Percentiles rank a stretch among this genome's conserved stretches.
phyloP scores from a whole-genome alignment of 2,329 filamentous ascomycete genomes.

The Lachnum nothofagi region DNA sequence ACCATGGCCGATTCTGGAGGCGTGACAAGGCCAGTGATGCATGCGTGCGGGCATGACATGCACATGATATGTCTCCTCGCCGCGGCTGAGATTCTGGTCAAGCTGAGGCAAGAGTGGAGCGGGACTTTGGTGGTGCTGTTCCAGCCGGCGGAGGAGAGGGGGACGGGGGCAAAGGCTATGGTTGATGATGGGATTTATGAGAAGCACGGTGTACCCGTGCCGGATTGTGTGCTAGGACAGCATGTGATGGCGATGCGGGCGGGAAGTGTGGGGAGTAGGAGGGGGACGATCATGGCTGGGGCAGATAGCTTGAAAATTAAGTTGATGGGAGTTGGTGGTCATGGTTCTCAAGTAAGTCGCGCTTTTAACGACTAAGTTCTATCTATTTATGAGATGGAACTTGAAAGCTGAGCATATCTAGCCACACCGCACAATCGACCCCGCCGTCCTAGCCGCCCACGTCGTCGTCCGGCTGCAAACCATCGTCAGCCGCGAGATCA shows the following conservation, averaged over 20 bases:
- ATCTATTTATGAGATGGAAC: neutral
- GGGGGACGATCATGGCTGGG: slow-evolving; percentile 34
- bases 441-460: slow-evolving; percentile 40
- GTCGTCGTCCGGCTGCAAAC: slow-evolving; percentile 39
- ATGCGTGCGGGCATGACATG: slow-evolving; percentile 64
- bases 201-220: slow-evolving; percentile 43
- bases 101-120: slow-evolving; percentile 44
- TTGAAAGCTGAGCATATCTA: slow-evolving; percentile 5
- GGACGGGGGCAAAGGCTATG: slow-evolving; percentile 59
- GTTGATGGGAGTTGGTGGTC: slow-evolving; percentile 40
- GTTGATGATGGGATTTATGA: slow-evolving; percentile 53
- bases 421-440: slow-evolving; percentile 43
- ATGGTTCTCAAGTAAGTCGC: slow-evolving; percentile 29
- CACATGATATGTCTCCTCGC: slow-evolving; percentile 55
- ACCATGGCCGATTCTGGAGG: slow-evolving; percentile 36
- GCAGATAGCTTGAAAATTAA: slow-evolving; percentile 37
- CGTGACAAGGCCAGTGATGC: slow-evolving; percentile 53
- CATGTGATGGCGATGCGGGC: slow-evolving; percentile 44
- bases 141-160: slow-evolving; percentile 63
- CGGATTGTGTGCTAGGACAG: slow-evolving; percentile 50
- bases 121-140: slow-evolving; percentile 61
- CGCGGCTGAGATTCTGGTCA: slow-evolving; percentile 45
- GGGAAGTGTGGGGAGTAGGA: slow-evolving; percentile 33
- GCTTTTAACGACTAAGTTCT: too few relatives aligned
- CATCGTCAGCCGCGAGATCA: slow-evolving; percentile 37